A percentile compares a stretch with the other conserved stretches of the same genome.
Conservation (phyloP, 2,329 filamentous ascomycete genomes). For the Exophiala phaeomuriformis region DNA sequence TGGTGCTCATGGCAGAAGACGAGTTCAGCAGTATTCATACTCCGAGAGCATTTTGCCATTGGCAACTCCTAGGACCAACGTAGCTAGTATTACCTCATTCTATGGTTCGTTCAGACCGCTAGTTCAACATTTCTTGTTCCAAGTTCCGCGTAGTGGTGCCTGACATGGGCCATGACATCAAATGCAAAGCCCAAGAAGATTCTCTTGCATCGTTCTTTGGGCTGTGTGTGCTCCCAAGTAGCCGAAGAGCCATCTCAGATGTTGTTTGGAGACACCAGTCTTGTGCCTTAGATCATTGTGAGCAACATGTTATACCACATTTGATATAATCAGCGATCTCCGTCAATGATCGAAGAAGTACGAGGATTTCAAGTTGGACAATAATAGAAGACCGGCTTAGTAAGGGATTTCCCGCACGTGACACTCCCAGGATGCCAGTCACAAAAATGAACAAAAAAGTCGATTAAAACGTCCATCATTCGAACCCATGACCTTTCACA, state of each 20-base stretch:
- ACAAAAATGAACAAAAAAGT: neutral
- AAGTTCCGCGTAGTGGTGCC: neutral
- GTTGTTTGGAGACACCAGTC: no score
- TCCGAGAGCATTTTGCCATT: neutral
- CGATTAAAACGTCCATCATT: neutral
- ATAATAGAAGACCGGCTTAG: neutral
- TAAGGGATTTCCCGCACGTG: neutral
- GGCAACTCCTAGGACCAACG: neutral
- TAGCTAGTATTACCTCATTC: slow-evolving; percentile 1
- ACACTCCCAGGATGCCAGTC: neutral
- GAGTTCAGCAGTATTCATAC: neutral
- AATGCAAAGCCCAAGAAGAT: no score
- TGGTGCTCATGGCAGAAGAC: neutral
- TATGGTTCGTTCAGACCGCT: no score
- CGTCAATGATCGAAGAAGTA: no score
- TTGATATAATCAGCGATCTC: no score
- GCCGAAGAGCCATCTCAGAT: no score
- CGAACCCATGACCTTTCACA: neutral
- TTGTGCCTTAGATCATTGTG: no score
- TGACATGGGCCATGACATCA: neutral
- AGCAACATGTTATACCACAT: no score
- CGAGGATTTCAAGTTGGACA: no score
- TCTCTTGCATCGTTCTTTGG: no score
- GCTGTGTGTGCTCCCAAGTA: no score
- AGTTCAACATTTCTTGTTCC: no score